These are phyloP conservation scores for Elaeis oleifera DNA, from an alignment of 202 grass and related monocot genomes.

Conservation along the genomic window DNA sequence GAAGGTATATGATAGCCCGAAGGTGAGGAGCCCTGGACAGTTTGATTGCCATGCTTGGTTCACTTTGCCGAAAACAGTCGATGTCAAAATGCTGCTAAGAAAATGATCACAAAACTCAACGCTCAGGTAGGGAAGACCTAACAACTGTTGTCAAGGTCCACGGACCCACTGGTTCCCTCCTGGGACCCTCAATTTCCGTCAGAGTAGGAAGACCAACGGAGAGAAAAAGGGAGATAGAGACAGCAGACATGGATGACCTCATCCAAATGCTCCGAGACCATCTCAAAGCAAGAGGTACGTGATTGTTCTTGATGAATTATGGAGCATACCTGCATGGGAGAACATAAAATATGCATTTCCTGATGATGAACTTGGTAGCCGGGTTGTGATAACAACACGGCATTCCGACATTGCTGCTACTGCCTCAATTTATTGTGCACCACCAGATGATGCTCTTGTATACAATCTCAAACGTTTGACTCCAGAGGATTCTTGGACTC, in stretches of 20 bases:
- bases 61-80: conserved; percentile 35
- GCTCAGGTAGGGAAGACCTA: not conserved
- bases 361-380: conserved; percentile 30
- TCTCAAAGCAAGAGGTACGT: conserved; percentile 37
- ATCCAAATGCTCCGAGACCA: conserved; percentile 16
- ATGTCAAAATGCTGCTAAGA: conserved; percentile 25
- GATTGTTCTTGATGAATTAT: conserved; percentile 57
- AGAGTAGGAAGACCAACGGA: no score
- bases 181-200: no score
- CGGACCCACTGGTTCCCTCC: not conserved
- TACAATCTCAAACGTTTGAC: conserved; percentile 37
- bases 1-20: no score
- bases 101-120: conserved; percentile 23
- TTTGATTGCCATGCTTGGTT: conserved; percentile 32
- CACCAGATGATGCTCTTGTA: conserved; percentile 26
- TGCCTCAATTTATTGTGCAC: conserved; percentile 7
- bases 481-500: conserved; percentile 7
- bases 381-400: conserved; percentile 43
- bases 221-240: conserved; percentile 17
- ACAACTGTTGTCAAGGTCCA: not conserved
- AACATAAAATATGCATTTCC: conserved; percentile 32
- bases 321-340: conserved; percentile 35
- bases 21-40: not conserved
- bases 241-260: conserved; percentile 13
- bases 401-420: conserved; percentile 26